These are phyloP conservation scores for Sclerotinia borealis DNA, from an alignment of 2,329 filamentous ascomycete genomes.

Conservation along the genomic window DNA sequence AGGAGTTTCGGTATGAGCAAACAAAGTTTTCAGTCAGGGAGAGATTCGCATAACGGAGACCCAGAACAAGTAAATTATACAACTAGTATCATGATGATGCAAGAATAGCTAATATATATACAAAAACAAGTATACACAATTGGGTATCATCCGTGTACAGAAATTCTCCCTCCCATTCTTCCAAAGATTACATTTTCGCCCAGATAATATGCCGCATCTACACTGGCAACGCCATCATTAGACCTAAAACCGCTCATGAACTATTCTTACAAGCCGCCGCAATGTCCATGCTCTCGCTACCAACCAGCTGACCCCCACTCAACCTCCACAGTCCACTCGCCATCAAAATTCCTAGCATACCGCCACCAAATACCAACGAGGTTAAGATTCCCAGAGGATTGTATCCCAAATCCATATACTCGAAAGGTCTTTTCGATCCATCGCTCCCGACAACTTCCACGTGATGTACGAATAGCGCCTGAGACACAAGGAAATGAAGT, in stretches of 20 bases:
- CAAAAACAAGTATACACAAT: no score
- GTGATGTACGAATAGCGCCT: conserved; percentile 5
- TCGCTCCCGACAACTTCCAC: not conserved
- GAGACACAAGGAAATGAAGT: not conserved
- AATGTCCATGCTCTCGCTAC: conserved; percentile 24
- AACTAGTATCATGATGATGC: no score
- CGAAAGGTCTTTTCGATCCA: not conserved
- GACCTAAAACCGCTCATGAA: not conserved
- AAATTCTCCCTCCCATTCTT: no score
- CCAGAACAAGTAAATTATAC: no score
- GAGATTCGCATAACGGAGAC: no score
- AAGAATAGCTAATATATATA: no score
- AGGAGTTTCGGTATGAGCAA: no score
- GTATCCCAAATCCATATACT: conserved; percentile 7
- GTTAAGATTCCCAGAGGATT: conserved; percentile 4
- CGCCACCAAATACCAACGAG: not conserved
- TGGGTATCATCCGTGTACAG: no score
- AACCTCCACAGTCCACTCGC: conserved; percentile 17
- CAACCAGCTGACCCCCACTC: conserved; percentile 17
- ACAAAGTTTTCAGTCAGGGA: no score
- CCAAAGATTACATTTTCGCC: no score
- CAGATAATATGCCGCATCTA: no score
- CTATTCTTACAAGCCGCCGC: conserved; percentile 20
- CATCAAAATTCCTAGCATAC: not conserved
- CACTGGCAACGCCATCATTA: not conserved